Evolutionary conservation across 2,329 filamentous ascomycete genomes (phyloP).

Genomic region (Monosporascus sp.): DNA sequence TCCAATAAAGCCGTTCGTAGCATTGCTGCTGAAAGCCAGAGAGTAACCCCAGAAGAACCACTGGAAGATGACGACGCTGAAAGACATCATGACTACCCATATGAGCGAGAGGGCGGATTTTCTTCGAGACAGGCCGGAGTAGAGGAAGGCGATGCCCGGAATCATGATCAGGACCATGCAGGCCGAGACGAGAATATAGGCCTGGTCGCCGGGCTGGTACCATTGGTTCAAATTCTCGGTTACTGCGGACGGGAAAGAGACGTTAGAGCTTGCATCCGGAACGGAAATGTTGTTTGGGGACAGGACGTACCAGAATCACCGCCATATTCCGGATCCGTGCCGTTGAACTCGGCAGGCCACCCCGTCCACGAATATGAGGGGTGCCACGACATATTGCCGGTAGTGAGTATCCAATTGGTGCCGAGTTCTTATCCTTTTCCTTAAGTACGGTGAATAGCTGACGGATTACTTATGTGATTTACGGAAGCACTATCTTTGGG

Average conservation of each 20-base stretch:
- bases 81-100: conserved; percentile 94
- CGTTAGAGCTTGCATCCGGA: conserved; percentile 7
- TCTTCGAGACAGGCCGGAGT: conserved; percentile 92
- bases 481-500: not conserved
- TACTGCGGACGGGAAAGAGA: conserved; percentile 40
- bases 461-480: not conserved
- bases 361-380: conserved; percentile 48
- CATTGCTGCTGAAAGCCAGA: conserved; percentile 77
- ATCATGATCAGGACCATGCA: conserved; percentile 97
- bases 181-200: conserved; percentile 83
- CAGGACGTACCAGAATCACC: conserved; percentile 69
- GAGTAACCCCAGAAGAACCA: conserved; percentile 99
- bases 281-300: not conserved
- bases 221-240: conserved; percentile 91
- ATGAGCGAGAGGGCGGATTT: conserved; percentile 97
- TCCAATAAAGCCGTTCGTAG: conserved; percentile 86
- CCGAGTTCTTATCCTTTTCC: not conserved
- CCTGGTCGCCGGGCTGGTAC: conserved; percentile 86
- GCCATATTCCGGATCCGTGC: conserved; percentile 58
- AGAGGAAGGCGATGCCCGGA: conserved; percentile 93
- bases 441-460: not conserved
- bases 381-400: conserved; percentile 44
- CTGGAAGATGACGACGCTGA: conserved; percentile 88
- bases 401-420: conserved; percentile 1
- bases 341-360: conserved; percentile 55